Base-by-base conservation (phyloP, 495 filamentous ascomycete genomes). In the Penicillium canariense region DNA sequence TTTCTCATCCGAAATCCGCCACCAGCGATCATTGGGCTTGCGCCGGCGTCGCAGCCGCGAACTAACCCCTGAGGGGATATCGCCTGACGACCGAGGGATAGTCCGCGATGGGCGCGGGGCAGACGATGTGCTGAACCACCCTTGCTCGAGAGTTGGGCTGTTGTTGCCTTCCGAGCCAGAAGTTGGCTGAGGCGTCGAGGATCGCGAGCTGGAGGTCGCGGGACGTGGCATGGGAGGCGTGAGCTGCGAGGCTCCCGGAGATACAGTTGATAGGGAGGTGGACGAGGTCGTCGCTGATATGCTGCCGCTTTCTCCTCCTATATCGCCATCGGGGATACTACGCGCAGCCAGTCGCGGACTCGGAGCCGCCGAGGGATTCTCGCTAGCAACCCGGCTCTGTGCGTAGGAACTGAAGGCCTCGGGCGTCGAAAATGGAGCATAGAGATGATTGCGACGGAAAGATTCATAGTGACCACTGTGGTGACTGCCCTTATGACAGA, bases 1-100 rank as follows among this genome's bases (percentile, higher is more conserved):
- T 65, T 97, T 97, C 31, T 97, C 94, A 65, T 99, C 94, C 34
- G 92, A 97, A 43, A 99, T 97, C 12, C 94, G 83, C 94, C 94
- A 99, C 94, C 94, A 99, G 17, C 89, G 81, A 60, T 88, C 81
- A 50, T 74, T 82, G n/a, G 75, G 60, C 58, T 81, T 82, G 61
- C 85, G 85, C 54, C 77, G 81, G 30, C 77, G 73, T 58, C 80
- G 85, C 17, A 78, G 52, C 20, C 75, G 71, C 14, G 68, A 62
- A 26, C 55, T 54, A 12, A 70, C 58, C 10, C 55, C 60, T 8
- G 55, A 46, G 2, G 61, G 45, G 23, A 38, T 30, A 10, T 69
- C 68, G 4, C 28, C 48, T 0, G 70, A 68, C 4, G 61, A 51
- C 35, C 65, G 59, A 22, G 67, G 67, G 32, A 65, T 59, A 6